phyloP scores from a whole-genome alignment of 345 rosid species.

The Bretschneidera sinensis region DNA sequence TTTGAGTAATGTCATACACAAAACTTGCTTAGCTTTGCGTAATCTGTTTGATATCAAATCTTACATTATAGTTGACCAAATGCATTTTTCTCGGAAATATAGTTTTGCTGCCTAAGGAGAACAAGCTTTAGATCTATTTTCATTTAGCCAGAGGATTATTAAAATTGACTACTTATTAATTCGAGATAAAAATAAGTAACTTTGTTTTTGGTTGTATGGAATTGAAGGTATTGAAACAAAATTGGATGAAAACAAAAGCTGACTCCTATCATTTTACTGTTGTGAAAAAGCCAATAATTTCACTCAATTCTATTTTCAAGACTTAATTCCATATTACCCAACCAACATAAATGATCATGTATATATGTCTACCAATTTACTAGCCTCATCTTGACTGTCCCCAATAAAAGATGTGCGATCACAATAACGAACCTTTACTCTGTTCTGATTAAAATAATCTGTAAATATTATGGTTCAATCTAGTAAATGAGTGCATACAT shows the following conservation, averaged over 20 bases:
- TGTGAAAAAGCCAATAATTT: no score
- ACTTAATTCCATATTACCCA: no score
- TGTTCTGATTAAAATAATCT: slow-evolving; percentile 98
- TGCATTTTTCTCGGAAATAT: slow-evolving; percentile 63
- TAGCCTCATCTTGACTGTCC: slow-evolving; percentile 65
- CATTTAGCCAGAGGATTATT: no score
- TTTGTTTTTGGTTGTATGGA: no score
- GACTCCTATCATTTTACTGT: no score
- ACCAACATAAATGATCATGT: not conserved
- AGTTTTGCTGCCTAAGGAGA: slow-evolving; percentile 43
- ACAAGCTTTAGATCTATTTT: not conserved
- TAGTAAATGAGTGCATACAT: not conserved
- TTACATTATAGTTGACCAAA: slow-evolving; percentile 65
- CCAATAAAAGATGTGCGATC: slow-evolving; percentile 95
- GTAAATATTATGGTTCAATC: slow-evolving; percentile 12
- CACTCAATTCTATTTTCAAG: no score
- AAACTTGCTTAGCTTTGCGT: slow-evolving; percentile 51
- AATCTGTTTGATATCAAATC: slow-evolving; percentile 62
- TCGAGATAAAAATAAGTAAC: no score
- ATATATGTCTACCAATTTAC: no score
- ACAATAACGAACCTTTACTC: slow-evolving; percentile 91
- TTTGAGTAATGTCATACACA: not conserved
- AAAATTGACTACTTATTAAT: no score
- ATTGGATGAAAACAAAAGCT: no score
- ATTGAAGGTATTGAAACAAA: no score